Base-by-base conservation (phyloP, 1,284 basidiomycete species). In the Malassezia furfur region DNA sequence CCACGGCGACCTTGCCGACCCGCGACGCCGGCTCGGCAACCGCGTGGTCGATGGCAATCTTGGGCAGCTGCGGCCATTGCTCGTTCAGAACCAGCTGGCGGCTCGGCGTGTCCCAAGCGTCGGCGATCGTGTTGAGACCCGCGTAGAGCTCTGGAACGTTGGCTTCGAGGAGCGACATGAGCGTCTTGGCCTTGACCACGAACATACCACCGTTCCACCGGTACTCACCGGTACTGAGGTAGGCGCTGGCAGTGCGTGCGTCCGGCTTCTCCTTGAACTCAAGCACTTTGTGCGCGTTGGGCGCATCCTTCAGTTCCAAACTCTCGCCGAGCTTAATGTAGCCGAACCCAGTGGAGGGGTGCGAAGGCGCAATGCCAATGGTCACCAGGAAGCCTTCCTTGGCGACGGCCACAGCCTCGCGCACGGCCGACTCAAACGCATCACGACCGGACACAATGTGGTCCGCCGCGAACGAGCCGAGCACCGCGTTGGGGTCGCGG, bases 191-290 rank as follows among this genome's bases (percentile, higher is more conserved):
- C 54, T 72, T 64, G 50, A 74, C 72, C 17, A 74, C 72, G 36
- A 74, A 74, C 72, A 74, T 74, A 59, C 72, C 72, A 39, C 70
- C 72, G 51, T 74, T 74, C 72, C 72, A 74, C 36, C 72, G 51
- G 60, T 74, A 74, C 49, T 74, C 63, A 53, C 72, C 72, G 2
- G 72, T 74, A 28, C 50, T 52, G 14, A 74, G 60, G 58, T 74
- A 74, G 12, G 68, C 69, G 15, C 64, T 58, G 3, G 72, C 72
- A 1, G 72, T 74, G 12, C 67, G 49, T 0, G 72, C 72, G 46
- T 74, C 72, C n/a, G 72, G 72, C 63, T 74, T 74, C 52, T 74
- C 72, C 64, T 73, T 73, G 64, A 74, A 74, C 52, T 74, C 70
- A 30, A 65, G 65, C 15, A 74, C 72, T 8, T 61, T 48, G 30